These are phyloP conservation scores for Cryptosporidium ryanae DNA, from an alignment of 169 alveolate genomes.

Conservation along the genomic window DNA sequence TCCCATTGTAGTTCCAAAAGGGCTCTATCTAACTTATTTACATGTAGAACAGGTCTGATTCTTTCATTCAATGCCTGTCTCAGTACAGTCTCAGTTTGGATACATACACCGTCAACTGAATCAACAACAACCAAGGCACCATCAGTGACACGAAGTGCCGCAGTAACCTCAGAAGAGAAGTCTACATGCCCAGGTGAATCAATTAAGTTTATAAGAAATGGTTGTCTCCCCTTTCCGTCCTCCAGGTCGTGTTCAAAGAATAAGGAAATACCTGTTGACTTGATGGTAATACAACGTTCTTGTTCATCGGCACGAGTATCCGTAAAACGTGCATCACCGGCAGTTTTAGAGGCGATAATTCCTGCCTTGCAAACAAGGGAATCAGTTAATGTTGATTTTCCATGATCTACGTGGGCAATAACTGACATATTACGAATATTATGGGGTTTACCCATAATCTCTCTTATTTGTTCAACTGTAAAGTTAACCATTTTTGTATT, in stretches of 20 bases:
- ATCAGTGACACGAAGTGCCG: constrained; percentile 99
- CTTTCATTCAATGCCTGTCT: constrained; percentile 99
- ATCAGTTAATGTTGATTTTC: constrained; percentile 98
- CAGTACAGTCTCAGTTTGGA: constrained; percentile 98
- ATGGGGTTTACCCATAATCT: constrained; percentile 97
- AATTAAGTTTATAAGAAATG: constrained; percentile 96
- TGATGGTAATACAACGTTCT: constrained; percentile 99
- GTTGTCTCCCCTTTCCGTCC: constrained; percentile 88
- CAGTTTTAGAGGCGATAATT: constrained; percentile 96
- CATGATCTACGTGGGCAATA: constrained; percentile 99
- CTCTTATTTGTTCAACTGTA: constrained; percentile 98
- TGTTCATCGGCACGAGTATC: constrained; percentile 99
- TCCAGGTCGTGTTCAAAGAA: constrained; percentile 96
- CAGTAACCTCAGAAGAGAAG: constrained; percentile 99
- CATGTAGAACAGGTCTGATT: constrained; percentile 98
- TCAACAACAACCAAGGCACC: constrained; percentile 99
- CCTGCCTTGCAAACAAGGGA: constrained; percentile 99
- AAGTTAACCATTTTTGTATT: constrained; percentile 94
- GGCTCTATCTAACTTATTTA: constrained; percentile 98
- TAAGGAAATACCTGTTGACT: constrained; percentile 99
- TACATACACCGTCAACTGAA: constrained; percentile 99
- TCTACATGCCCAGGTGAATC: constrained; percentile 99
- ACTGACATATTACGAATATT: constrained; percentile 99
- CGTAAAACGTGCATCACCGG: constrained; percentile 99
- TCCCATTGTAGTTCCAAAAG: constrained; percentile 96